Percentiles rank a stretch among this genome's conserved stretches.
Conservation (phyloP, 2,329 filamentous ascomycete species). For the Trichoderma oligosporum region DNA sequence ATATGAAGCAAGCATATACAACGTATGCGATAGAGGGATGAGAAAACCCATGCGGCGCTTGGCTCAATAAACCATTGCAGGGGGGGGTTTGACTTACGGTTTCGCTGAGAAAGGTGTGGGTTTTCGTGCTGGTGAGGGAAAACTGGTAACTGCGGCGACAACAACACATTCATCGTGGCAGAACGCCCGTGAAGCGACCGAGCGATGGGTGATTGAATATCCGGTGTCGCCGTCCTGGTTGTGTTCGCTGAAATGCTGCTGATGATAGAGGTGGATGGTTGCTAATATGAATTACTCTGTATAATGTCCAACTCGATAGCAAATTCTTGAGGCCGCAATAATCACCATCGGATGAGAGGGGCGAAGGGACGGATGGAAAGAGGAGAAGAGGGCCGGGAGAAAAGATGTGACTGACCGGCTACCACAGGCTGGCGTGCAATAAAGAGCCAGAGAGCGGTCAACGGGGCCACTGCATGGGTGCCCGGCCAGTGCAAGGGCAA, state of each 20-base stretch:
- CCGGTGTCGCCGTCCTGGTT: constrained; percentile 6
- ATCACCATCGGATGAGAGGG: constrained; percentile 10
- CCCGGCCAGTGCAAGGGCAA: constrained; percentile 20
- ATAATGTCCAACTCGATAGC: background rate
- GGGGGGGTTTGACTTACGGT: constrained; percentile 46
- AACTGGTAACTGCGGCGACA: constrained; percentile 57
- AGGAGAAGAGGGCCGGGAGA: constrained; percentile 8
- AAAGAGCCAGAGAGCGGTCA: constrained; percentile 21
- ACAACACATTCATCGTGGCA: constrained; percentile 57
- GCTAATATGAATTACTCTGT: background rate
- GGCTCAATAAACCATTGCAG: too few species aligned
- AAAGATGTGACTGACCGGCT: constrained; percentile 5
- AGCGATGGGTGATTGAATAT: constrained; percentile 1
- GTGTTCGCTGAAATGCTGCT: constrained; percentile 2
- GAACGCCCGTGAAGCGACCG: background rate
- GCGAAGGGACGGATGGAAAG: constrained; percentile 13
- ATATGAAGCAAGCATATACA: background rate
- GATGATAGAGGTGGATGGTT: background rate
- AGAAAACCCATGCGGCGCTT: too few species aligned
- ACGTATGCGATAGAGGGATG: background rate
- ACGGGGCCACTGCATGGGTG: constrained; percentile 21
- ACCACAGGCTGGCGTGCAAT: constrained; percentile 11
- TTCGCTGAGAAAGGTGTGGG: constrained; percentile 50
- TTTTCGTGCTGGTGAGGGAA: constrained; percentile 58
- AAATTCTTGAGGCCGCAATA: background rate